Percentiles rank a stretch among this genome's conserved stretches.
Conservation (phyloP, 228 moss, liverwort and hornwort species). For the Sphagnum magellanicum region DNA sequence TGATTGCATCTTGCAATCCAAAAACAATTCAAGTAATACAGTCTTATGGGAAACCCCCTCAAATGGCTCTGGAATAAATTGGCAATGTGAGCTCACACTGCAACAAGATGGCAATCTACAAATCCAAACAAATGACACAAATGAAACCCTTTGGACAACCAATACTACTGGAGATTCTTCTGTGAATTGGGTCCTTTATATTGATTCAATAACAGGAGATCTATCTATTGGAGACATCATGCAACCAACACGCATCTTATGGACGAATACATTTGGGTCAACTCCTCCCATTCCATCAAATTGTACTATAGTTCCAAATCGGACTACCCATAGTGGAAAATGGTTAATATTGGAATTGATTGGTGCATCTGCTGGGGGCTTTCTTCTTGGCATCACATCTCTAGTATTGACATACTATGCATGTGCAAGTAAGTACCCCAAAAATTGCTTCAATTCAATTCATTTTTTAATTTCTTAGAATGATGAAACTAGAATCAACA, state of each 20-base stretch:
- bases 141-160: too few relatives aligned
- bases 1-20: background rate
- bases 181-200: too few relatives aligned
- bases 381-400: conserved; percentile 11
- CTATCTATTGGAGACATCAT: too few relatives aligned
- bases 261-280: too few relatives aligned
- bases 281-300: background rate
- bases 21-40: background rate
- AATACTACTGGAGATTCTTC: too few relatives aligned
- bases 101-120: background rate
- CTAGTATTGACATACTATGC: conserved; percentile 14
- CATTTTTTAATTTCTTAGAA: background rate
- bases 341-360: background rate
- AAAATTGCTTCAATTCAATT: background rate
- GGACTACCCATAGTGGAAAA: background rate
- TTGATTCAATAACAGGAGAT: too few relatives aligned
- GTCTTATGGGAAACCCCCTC: background rate
- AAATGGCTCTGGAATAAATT: background rate
- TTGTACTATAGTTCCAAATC: background rate
- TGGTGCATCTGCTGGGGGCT: conserved; percentile 17
- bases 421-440: conserved; percentile 24
- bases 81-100: background rate
- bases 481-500: background rate
- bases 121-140: too few relatives aligned
- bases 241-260: background rate